phyloP scores from a whole-genome alignment of 352 stramenopile species.

The Hyaloperonospora arabidopsidis region DNA sequence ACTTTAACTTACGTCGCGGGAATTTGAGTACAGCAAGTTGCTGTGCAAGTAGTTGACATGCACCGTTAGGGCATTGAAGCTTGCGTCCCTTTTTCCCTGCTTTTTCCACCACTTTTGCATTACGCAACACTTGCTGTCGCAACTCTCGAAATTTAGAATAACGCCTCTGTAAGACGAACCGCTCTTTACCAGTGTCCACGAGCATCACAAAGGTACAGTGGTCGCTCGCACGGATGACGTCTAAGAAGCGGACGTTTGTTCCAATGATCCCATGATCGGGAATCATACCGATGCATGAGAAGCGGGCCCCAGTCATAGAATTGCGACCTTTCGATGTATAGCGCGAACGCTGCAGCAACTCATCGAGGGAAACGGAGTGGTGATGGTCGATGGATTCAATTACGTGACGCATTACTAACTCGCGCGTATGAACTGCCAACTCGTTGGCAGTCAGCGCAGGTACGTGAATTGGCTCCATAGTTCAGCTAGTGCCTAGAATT shows the following conservation, averaged over 20 bases:
- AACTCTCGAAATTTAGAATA: conserved; percentile 69
- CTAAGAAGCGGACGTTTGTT: conserved; percentile 38
- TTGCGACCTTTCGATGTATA: no score
- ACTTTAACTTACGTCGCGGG: conserved; percentile 33
- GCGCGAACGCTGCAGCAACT: no score
- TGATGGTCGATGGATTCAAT: no score
- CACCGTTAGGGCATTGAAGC: conserved; percentile 31
- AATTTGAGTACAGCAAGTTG: conserved; percentile 50
- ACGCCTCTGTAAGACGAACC: conserved; percentile 54
- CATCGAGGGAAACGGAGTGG: no score
- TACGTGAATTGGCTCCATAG: no score
- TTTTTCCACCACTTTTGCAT: background rate
- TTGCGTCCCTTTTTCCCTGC: conserved; percentile 10
- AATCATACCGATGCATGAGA: conserved; percentile 19
- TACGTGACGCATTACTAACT: no score
- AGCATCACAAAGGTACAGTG: conserved; percentile 54
- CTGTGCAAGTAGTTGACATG: conserved; percentile 31
- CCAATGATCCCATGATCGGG: conserved; percentile 33
- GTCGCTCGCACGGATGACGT: conserved; percentile 27
- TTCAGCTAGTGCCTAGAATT: no score
- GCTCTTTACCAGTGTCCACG: conserved; percentile 42
- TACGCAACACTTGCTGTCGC: conserved; percentile 37
- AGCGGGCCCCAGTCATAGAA: background rate
- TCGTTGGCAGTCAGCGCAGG: no score
- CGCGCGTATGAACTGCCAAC: no score